Evolutionary conservation across 345 rosid species (phyloP).

Genomic region (Limnanthes douglasii): DNA sequence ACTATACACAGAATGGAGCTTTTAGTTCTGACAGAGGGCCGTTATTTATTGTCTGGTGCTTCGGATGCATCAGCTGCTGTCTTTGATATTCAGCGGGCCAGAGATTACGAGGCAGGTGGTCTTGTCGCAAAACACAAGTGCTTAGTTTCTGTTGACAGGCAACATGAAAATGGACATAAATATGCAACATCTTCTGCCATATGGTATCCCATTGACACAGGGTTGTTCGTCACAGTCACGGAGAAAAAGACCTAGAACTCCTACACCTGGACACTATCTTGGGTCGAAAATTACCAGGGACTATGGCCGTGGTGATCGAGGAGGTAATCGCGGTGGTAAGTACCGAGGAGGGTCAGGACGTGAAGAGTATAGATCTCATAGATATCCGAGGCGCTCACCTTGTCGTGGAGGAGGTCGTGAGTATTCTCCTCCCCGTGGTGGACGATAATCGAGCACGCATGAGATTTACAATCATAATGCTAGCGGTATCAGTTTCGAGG

Average conservation of each 20-base stretch:
- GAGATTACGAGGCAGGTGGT: slow-evolving; percentile 49
- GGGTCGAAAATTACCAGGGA: slow-evolving; percentile 84
- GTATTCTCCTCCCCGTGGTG: too few relatives aligned
- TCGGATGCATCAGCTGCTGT: slow-evolving; percentile 83
- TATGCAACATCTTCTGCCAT: slow-evolving; percentile 65
- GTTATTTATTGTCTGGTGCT: slow-evolving; percentile 71
- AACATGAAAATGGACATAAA: slow-evolving; percentile 59
- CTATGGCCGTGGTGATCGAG: too few relatives aligned
- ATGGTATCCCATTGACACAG: slow-evolving; percentile 96
- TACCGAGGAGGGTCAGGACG: too few relatives aligned
- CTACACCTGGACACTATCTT: slow-evolving; percentile 98
- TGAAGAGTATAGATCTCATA: too few relatives aligned
- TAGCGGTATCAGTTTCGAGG: too few relatives aligned
- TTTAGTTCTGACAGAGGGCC: slow-evolving; percentile 77
- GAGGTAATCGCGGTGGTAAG: too few relatives aligned
- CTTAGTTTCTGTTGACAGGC: slow-evolving; percentile 60
- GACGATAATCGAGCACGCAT: too few relatives aligned
- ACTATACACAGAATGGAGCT: too few relatives aligned
- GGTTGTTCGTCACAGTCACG: slow-evolving; percentile 86
- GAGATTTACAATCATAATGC: too few relatives aligned
- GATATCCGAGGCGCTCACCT: too few relatives aligned
- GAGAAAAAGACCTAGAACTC: slow-evolving; percentile 90
- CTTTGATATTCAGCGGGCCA: slow-evolving; percentile 55
- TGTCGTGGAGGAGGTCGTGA: too few relatives aligned
- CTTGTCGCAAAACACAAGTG: slow-evolving; percentile 60